These are phyloP conservation scores for Fusarium sp. DNA, from an alignment of 2,329 filamentous ascomycete genomes.

Conservation along the genomic window DNA sequence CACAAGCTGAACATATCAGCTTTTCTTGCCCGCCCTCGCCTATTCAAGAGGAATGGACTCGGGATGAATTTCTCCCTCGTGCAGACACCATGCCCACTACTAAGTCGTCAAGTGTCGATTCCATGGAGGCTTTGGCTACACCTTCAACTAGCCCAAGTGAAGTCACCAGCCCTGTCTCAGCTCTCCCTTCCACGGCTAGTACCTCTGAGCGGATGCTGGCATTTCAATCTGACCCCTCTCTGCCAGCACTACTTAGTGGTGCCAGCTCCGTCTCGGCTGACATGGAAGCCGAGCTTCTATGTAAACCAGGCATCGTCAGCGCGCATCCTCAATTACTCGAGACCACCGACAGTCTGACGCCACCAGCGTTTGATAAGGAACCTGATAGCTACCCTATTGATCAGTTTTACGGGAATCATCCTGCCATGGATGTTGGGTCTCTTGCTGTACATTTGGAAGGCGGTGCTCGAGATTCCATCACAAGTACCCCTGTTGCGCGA, in stretches of 20 bases:
- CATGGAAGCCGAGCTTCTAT: slow-evolving; percentile 70
- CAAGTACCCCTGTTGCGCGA: slow-evolving; percentile 47
- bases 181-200: slow-evolving; percentile 56
- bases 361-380: slow-evolving; percentile 64
- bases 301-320: slow-evolving; percentile 61
- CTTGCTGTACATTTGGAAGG: slow-evolving; percentile 49
- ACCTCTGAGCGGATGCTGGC: slow-evolving; percentile 62
- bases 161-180: slow-evolving; percentile 62
- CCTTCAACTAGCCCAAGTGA: slow-evolving; percentile 69
- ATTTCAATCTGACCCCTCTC: slow-evolving; percentile 73
- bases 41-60: slow-evolving; percentile 55
- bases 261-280: slow-evolving; percentile 74
- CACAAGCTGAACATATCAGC: slow-evolving; percentile 42
- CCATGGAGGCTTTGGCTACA: slow-evolving; percentile 62
- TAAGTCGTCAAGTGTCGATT: slow-evolving; percentile 66
- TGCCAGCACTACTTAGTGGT: slow-evolving; percentile 72
- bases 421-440: slow-evolving; percentile 52
- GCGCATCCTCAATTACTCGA: slow-evolving; percentile 60
- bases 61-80: slow-evolving; percentile 51
- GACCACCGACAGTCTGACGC: slow-evolving; percentile 67
- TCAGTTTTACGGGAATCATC: slow-evolving; percentile 52
- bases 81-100: slow-evolving; percentile 59
- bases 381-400: slow-evolving; percentile 62
- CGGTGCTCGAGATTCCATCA: slow-evolving; percentile 38
- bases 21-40: slow-evolving; percentile 62